Evolutionary conservation across 2,329 filamentous ascomycete genomes (phyloP).

Genomic region (Tolypocladium amazonense): DNA sequence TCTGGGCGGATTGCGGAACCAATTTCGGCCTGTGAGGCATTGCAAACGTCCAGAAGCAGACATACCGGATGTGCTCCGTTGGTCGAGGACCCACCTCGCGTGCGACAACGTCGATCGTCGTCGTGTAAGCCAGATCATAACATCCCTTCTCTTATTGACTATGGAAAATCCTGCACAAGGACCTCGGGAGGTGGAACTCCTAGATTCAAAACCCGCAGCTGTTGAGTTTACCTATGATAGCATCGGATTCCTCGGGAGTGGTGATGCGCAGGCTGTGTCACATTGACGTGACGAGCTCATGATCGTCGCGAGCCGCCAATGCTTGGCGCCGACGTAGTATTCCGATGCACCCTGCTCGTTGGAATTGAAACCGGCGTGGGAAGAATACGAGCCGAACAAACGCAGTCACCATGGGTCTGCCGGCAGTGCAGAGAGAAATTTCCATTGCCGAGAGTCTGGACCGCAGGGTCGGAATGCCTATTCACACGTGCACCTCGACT

Average conservation of each 20-base stretch:
- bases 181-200: not conserved
- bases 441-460: not conserved
- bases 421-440: not conserved
- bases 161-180: not conserved
- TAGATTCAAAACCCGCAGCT: too few relatives aligned
- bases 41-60: not conserved
- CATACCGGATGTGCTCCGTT: not conserved
- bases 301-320: not conserved
- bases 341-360: not conserved
- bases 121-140: not conserved
- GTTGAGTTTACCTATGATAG: not conserved
- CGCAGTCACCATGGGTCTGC: not conserved
- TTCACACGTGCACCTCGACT: not conserved
- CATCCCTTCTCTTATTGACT: not conserved
- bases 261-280: not conserved
- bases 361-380: not conserved
- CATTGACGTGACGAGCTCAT: too few relatives aligned
- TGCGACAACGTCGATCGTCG: not conserved
- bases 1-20: not conserved
- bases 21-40: not conserved
- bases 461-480: not conserved
- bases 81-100: not conserved
- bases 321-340: not conserved
- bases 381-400: not conserved
- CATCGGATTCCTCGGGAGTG: not conserved